Base-by-base conservation (phyloP, 83 land plant genomes). In the Diphasiastrum complanatum region DNA sequence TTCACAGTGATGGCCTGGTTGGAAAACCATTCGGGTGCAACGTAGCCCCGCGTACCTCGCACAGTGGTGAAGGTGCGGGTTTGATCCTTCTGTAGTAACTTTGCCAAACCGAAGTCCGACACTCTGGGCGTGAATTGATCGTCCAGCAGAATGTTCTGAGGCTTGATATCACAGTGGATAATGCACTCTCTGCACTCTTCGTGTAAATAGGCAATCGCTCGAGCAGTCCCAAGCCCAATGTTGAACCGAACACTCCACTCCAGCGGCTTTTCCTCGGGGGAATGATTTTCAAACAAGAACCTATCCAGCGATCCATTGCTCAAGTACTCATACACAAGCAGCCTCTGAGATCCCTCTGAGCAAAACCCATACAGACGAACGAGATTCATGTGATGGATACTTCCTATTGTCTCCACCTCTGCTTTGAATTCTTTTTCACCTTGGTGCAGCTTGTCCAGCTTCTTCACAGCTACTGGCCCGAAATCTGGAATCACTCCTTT, bases 131-230 rank as follows among this genome's bases (percentile, higher is more conserved):
- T 49, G 53, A 71, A 75, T 36, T 75, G 59, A 22, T 75, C 73
- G 53, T 79, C 79, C 8, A 79, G 32, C n/a, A 81, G 60, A 11
- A 81, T 77, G 60, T 81, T 81, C 48, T 74, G 78, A 1, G 84
- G 84, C 54, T 81, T 81, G 43, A 81, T 81, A 50, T 81, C 84
- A 34, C 78, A 81, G 53, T 81, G 84, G 28, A 81, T 77, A 28
- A 81, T 78, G 53, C 78, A 40, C 23, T 81, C 47, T 18, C 78
- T 36, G 49, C 84, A 81, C 25, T 78, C 78, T 53, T 81, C 81
- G 24, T 81, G 81, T 34, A 81, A 71, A 60, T 81, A 78, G 20
- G 78, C 78, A 60, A 81, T 74, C 48, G 78, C 84, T 45, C 71
- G 72, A 24, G 84, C 84, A 1, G 75, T 81, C 2, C 47, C 78